These are phyloP conservation scores for bread wheat (Triticum aestivum) DNA, from an alignment of 176 grass and related monocot species.

Conservation along the genomic window DNA sequence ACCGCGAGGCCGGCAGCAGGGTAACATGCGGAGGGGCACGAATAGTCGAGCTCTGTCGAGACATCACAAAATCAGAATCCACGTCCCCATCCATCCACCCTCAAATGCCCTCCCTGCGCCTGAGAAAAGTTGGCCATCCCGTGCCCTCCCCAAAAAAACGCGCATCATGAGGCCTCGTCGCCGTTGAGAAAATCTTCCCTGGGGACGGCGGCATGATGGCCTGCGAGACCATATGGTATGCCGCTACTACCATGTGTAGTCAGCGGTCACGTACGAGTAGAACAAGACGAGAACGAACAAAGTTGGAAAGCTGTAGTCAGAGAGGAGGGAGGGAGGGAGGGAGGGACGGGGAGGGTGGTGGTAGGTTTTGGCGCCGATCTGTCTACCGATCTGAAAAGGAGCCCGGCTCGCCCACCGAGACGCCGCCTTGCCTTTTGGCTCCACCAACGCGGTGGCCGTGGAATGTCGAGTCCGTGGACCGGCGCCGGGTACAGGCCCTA, in stretches of 20 bases:
- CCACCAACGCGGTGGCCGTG: not conserved
- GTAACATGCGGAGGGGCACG: conserved; percentile 1
- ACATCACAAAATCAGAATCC: not conserved
- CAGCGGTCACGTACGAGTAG: not conserved
- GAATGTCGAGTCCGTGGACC: conserved; percentile 3
- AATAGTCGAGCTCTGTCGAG: not conserved
- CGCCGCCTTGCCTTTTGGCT: not conserved
- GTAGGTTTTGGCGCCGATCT: not conserved
- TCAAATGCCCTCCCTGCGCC: not conserved
- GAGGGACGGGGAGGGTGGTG: no score
- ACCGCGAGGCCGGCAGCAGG: not conserved
- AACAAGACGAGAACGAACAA: not conserved
- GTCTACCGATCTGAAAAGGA: not conserved
- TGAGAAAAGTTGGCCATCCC: not conserved
- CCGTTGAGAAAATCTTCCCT: not conserved
- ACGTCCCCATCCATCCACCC: not conserved
- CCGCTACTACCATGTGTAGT: not conserved
- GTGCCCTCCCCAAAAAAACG: not conserved
- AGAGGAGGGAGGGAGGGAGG: not conserved
- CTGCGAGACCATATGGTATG: not conserved
- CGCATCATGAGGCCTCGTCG: not conserved
- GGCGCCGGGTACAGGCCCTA: not conserved
- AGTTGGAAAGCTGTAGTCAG: not conserved
- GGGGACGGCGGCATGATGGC: not conserved
- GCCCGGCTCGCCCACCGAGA: not conserved